phyloP scores from a whole-genome alignment of 2,329 filamentous ascomycete species.

The Pestalotiopsis sp. region DNA sequence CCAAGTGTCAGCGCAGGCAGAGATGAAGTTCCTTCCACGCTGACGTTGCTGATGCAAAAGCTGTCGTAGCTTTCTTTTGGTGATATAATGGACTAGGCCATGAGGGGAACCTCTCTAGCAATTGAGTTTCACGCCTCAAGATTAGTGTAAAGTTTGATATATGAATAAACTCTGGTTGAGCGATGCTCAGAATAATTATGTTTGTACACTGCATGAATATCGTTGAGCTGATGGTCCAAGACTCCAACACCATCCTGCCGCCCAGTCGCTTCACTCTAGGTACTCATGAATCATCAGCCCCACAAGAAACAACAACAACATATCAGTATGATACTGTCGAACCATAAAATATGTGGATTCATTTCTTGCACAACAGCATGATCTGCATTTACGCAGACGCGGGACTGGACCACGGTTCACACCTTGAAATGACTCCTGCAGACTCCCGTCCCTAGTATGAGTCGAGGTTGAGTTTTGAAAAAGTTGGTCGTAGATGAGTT shows the following conservation, averaged over 20 bases:
- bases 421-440: not conserved
- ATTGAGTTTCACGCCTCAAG: not conserved
- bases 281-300: constrained; percentile 11
- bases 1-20: not conserved
- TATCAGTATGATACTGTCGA: not conserved
- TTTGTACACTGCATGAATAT: not conserved
- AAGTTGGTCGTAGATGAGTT: no score
- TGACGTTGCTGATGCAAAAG: not conserved
- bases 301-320: not conserved
- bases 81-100: not conserved
- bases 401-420: not conserved
- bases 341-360: not conserved
- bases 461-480: constrained; percentile 21
- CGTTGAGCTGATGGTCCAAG: not conserved
- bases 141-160: not conserved
- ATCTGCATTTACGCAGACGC: not conserved
- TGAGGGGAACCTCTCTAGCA: not conserved
- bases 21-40: not conserved
- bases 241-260: not conserved
- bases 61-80: not conserved
- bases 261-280: not conserved
- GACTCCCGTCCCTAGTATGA: not conserved
- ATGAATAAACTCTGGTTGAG: constrained; percentile 1
- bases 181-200: not conserved
- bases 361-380: not conserved